Evolutionary conservation across 78 protist genomes (phyloP), one percentile per base, ranked within the genome.

Genomic region (Dictyostelium brefeldianum): DNA sequence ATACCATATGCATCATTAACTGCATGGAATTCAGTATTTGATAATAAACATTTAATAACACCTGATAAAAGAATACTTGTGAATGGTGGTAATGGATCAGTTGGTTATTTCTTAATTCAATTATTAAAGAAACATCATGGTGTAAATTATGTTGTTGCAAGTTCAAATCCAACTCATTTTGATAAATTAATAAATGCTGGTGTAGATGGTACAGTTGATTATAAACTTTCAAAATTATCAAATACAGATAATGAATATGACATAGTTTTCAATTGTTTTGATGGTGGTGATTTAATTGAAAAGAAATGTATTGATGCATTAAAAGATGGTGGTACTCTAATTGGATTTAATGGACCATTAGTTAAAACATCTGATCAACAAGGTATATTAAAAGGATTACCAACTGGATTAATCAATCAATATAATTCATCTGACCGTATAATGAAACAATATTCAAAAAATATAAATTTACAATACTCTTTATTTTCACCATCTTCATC

Each of bases 1-100:
- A 53, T 87, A 1, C 92, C 92, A 46, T 87, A 77, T 36, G 79
- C 92, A 14, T 81, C 92, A 20, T n/a, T 87, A 27, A 87, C 92
- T 14, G 92, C 92, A 4, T 87, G 82, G 92, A 87, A 87, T 64
- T 77, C 92, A 17, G 77, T 87, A 15, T 77, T 17, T 69, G 47
- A 54, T 17, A 47, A 3, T 1, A 29, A 41, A 17, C 6, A 43
- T 18, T n/a, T 50, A 18, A 53, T 53, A 3, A 65, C 73, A 65
- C 6, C 73, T 4, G 15, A 65, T 14, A 71, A 43, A 17, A 36
- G 77, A 77, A 74, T 87, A 1, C 31, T 87, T 54, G 83, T 87
- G 0, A 87, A 87, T 77, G 92, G 92, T 27, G 92, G 81, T 10
- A 87, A 77, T 77, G 92, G 92, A 1, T 78, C 83, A 11, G 83